Evolutionary conservation across 1,284 basidiomycete species (phyloP), one percentile per base, ranked within the genome.

Genomic region (Cryptococcus maquisensis): DNA sequence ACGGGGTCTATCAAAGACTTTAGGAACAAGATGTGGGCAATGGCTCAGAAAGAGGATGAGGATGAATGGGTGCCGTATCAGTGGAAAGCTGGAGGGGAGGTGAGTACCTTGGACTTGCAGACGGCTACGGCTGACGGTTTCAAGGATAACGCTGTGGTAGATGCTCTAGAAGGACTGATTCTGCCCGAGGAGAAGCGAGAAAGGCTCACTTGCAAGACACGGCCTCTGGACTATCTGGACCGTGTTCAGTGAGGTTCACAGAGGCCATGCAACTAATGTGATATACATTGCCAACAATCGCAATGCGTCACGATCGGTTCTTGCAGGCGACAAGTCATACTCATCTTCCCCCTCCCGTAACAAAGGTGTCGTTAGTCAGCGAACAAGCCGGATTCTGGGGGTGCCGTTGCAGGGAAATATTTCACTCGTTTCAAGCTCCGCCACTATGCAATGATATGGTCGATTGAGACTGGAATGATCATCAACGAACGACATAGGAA

Each of bases 1-100:
- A 65, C 62, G 20, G 75, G 75, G 8, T 65, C 65, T 4, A 70
- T 75, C 54, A 71, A 72, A 47, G 72, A 75, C 56, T 75, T 77
- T 57, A 62, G 75, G 40, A 67, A 69, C 51, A 73, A 73, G 58
- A 72, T 75, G 69, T 72, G 70, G 67, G 56, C 63, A 26, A 63
- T 63, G 57, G 56, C 62, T 2, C 55, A 63, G 39, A 59, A 62
- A 26, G 74, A 75, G 56, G 61, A 65, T 9, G 69, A 69, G 36
- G 75, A 77, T 60, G 55, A 55, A 28, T 77, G 75, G 75, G 61
- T 71, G 2, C 47, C 56, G 13, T 77, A 74, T 57, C 53, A 61
- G 38, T 77, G 72, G 72, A 64, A 62, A 46, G 63, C 65, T 24
- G 67, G 64, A 12, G 58, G 23, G n/a, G 63, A 63, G 26, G 63